phyloP scores from a whole-genome alignment of 805 yeast genomes.

The Candida insectalens region DNA sequence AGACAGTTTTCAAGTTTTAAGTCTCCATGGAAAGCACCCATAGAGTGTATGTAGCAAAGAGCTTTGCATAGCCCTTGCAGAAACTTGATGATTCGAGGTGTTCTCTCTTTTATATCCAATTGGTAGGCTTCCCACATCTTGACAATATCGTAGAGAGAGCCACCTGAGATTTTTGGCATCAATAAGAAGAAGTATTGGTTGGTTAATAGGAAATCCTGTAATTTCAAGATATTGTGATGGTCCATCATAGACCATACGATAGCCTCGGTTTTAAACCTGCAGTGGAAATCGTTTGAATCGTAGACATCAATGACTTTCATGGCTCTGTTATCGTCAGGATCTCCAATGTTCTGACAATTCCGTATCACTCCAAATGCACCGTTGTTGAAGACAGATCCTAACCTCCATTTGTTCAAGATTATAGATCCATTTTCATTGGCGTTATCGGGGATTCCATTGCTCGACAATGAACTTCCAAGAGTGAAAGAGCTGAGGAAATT shows the following conservation, averaged over 20 bases:
- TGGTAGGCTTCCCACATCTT: constrained; percentile 44
- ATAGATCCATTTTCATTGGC: constrained; percentile 59
- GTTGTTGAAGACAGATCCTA: constrained; percentile 72
- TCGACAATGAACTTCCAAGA: constrained; percentile 4
- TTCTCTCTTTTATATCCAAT: constrained; percentile 7
- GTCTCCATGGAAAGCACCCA: constrained; percentile 72
- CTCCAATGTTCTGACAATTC: constrained; percentile 12
- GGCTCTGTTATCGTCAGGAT: constrained; percentile 14
- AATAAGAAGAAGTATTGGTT: constrained; percentile 54
- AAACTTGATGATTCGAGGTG: constrained; percentile 24
- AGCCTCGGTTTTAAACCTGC: constrained; percentile 62
- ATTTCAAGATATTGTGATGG: constrained; percentile 56
- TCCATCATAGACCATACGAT: constrained; percentile 62
- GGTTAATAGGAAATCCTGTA: constrained; percentile 54
- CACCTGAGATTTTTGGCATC: constrained; percentile 59
- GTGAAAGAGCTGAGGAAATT: constrained; percentile 14
- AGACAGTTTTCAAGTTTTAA: constrained; percentile 74
- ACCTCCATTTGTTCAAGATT: constrained; percentile 39
- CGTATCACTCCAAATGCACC: constrained; percentile 89
- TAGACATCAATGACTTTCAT: constrained; percentile 21
- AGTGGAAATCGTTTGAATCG: constrained; percentile 36
- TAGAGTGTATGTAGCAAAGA: constrained; percentile 50
- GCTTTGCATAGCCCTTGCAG: constrained; percentile 49
- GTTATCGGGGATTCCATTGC: constrained; percentile 8
- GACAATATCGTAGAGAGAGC: constrained; percentile 73